These are phyloP conservation scores for Macrolepiota dolichaula DNA, from an alignment of 768 basidiomycete species.

Conservation along the genomic window DNA sequence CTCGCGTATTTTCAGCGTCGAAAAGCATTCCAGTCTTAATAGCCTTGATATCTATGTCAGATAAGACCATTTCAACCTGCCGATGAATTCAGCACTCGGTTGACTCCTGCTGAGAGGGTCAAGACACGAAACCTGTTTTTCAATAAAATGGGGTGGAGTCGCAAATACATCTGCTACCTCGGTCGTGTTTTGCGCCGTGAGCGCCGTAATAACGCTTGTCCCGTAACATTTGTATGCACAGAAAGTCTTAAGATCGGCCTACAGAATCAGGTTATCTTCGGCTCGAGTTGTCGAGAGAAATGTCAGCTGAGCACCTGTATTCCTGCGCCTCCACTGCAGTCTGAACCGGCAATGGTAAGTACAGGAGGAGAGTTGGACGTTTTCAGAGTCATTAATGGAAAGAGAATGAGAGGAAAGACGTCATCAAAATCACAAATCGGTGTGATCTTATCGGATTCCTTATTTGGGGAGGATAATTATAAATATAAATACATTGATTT, in stretches of 20 bases:
- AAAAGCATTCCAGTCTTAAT: slow-evolving; percentile 93
- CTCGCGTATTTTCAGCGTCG: slow-evolving; percentile 45
- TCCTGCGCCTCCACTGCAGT: slow-evolving; percentile 84
- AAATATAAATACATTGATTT: not conserved
- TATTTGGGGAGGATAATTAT: not conserved
- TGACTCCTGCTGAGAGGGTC: not conserved
- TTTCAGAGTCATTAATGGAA: not conserved
- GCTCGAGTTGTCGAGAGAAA: not conserved
- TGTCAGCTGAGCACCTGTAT: slow-evolving; percentile 57
- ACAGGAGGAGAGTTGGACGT: slow-evolving; percentile 26
- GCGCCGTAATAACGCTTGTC: slow-evolving; percentile 75
- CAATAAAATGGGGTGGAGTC: slow-evolving; percentile 66
- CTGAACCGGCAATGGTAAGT: slow-evolving; percentile 78
- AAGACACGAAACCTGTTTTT: slow-evolving; percentile 55
- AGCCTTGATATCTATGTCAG: slow-evolving; percentile 66
- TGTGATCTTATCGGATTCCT: not conserved
- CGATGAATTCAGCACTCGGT: not conserved
- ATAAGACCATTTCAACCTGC: slow-evolving; percentile 37
- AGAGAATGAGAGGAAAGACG: not conserved
- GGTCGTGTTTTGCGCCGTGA: slow-evolving; percentile 87
- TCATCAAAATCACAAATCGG: not conserved
- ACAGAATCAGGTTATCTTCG: not conserved
- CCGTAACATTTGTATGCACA: slow-evolving; percentile 79
- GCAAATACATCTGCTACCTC: slow-evolving; percentile 78
- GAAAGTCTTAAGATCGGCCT: slow-evolving; percentile 89